Conservation (phyloP, 225 moss, liverwort and hornwort genomes). For the Sphagnum tenellum region DNA sequence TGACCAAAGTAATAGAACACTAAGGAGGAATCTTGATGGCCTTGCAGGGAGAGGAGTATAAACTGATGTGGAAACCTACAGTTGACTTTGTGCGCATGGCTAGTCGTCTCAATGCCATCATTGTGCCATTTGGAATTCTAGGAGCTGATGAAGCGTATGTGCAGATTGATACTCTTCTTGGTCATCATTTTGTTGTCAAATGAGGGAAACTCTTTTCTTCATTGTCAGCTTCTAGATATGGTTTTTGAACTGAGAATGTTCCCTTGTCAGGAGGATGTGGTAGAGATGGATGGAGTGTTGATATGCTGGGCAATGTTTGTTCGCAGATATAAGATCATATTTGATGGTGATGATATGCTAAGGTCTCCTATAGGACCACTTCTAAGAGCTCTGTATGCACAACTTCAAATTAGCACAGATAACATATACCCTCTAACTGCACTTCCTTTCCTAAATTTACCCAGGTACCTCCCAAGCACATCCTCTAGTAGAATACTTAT, state of each 20-base stretch:
- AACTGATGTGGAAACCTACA: constrained; percentile 75
- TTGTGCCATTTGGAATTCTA: constrained; percentile 78
- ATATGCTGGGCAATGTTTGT: not conserved
- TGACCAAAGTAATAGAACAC: not conserved
- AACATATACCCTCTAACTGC: constrained; percentile 66
- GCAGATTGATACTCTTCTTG: not conserved
- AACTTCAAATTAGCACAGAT: constrained; percentile 41
- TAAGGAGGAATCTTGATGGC: not conserved
- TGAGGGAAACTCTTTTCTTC: too few relatives aligned
- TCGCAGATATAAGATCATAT: constrained; percentile 57
- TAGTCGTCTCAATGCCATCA: constrained; percentile 70
- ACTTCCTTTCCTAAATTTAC: constrained; percentile 58
- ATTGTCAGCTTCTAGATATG: too few relatives aligned
- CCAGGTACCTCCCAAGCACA: constrained; percentile 35
- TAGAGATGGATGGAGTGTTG: too few relatives aligned
- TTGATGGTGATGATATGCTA: constrained; percentile 55
- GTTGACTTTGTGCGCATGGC: constrained; percentile 97
- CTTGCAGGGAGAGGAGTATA: constrained; percentile 80
- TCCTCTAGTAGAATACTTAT: too few relatives aligned
- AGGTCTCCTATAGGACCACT: constrained; percentile 59
- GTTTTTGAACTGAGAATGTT: too few relatives aligned
- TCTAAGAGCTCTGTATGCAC: constrained; percentile 29
- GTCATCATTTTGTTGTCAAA: not conserved
- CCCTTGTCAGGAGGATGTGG: too few relatives aligned
- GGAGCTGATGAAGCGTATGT: constrained; percentile 97